Evolutionary conservation across 768 basidiomycete genomes (phyloP), one percentile per base, ranked within the genome.

Genomic region (Ramaria rubella): DNA sequence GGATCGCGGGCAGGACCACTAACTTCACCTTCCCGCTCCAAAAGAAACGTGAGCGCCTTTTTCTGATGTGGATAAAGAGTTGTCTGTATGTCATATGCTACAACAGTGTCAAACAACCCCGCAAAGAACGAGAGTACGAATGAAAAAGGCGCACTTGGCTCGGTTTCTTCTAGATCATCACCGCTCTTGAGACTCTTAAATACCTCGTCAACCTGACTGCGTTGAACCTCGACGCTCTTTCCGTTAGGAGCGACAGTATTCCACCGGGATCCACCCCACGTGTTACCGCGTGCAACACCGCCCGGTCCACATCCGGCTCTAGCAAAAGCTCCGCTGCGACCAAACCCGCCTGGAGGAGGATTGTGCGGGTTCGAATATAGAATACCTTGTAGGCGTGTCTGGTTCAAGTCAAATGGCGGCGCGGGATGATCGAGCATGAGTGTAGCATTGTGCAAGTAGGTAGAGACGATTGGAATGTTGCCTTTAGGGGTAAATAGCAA

Each of bases 21-120:
- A 59, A 58, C 52, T 70, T 91, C 89, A 59, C 82, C 78, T 69
- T 89, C 85, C 67, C 96, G 81, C 65, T 96, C 91, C 19, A 97
- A 77, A 49, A 99, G 75, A 71, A 99, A 99, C 1, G 95, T 93
- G 19, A 99, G 77, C 23, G 95, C 96, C 70, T 95, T 95, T 73
- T 94, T 95, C 73, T 99, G 96, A 76, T 99, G 96, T 19, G 95
- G 92, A 72, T 98, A 99, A 7, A 99, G 75, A 46, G 73, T 78
- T 21, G 96, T 96, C 34, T 86, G 87, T 53, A 99, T 82, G 63
- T 87, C 83, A 52, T 76, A 65, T 49, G 73, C 87, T 88, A 24
- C 11, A 33, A 46, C n/a, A 42, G 30, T 29, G 64, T 63, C 58
- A 55, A 65, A 60, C 38, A 44, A 55, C 24, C 15, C 6, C 26